Evolutionary conservation across 2,329 filamentous ascomycete genomes (phyloP).

Genomic region (Cadophora sp.): DNA sequence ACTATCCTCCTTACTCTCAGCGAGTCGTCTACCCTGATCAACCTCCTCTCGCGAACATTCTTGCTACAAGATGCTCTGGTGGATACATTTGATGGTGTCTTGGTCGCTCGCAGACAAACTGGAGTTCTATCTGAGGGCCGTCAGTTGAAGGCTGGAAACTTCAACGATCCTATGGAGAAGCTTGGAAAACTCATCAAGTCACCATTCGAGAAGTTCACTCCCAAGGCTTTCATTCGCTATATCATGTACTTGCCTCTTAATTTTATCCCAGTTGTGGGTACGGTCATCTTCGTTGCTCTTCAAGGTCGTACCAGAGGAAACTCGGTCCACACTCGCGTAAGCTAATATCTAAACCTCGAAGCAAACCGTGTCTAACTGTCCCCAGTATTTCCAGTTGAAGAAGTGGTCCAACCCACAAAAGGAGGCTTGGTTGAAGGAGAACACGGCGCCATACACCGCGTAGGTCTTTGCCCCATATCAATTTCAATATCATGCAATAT

Average conservation of each 20-base stretch:
- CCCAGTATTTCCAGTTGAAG: slow-evolving; percentile 91
- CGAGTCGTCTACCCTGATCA: slow-evolving; percentile 66
- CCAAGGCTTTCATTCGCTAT: slow-evolving; percentile 68
- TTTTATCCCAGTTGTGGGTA: slow-evolving; percentile 90
- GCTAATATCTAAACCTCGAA: slow-evolving; percentile 31
- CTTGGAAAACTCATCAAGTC: slow-evolving; percentile 64
- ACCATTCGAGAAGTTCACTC: slow-evolving; percentile 63
- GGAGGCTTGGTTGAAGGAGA: slow-evolving; percentile 71
- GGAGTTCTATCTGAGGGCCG: slow-evolving; percentile 76
- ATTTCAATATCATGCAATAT: slow-evolving; percentile 15
- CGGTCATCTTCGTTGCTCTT: slow-evolving; percentile 77
- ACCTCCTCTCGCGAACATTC: slow-evolving; percentile 68
- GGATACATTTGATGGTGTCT: slow-evolving; percentile 85
- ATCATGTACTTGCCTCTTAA: slow-evolving; percentile 86
- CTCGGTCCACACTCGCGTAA: slow-evolving; percentile 60
- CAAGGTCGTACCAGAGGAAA: slow-evolving; percentile 61
- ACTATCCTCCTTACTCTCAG: slow-evolving; percentile 72
- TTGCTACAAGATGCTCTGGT: slow-evolving; percentile 82
- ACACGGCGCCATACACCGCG: slow-evolving; percentile 82
- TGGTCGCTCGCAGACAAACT: slow-evolving; percentile 58
- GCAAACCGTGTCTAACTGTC: slow-evolving; percentile 28
- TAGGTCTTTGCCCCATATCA: slow-evolving; percentile 52
- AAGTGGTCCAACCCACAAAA: slow-evolving; percentile 72
- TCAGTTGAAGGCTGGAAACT: slow-evolving; percentile 67
- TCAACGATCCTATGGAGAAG: slow-evolving; percentile 58